A percentile compares a stretch with the other conserved stretches of the same genome.
phyloP scores from a whole-genome alignment of 345 rosid species.

The Anastatica hierochuntica region DNA sequence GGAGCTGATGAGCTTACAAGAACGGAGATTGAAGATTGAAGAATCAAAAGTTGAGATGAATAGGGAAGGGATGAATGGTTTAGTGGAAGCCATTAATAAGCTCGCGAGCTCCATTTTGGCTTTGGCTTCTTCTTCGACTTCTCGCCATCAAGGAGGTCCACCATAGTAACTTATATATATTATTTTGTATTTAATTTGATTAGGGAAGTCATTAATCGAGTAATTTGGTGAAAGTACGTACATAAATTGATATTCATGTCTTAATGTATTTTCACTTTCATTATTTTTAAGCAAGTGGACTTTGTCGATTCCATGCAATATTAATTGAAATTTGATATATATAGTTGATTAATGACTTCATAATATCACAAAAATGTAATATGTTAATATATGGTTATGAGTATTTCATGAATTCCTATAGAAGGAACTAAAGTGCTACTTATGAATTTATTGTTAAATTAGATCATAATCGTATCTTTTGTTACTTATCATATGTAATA shows the following conservation, averaged over 20 bases:
- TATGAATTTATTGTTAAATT: too few relatives aligned
- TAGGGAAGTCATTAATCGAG: conserved; percentile 18
- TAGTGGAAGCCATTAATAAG: conserved; percentile 72
- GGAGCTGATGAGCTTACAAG: conserved; percentile 52
- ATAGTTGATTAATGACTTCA: neutral
- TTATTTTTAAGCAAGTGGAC: neutral
- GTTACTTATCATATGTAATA: too few relatives aligned
- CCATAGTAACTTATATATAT: neutral
- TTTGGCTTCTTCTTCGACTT: conserved; percentile 40
- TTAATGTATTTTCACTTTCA: neutral
- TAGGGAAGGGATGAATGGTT: conserved; percentile 48
- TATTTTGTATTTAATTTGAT: conserved; percentile 5
- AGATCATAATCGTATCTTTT: too few relatives aligned
- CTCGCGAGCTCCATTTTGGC: conserved; percentile 73
- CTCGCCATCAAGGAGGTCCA: conserved; percentile 27
- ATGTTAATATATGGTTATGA: too few relatives aligned
- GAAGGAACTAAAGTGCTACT: too few relatives aligned
- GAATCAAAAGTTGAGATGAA: conserved; percentile 55
- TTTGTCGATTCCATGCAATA: conserved; percentile 12
- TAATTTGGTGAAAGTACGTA: conserved; percentile 2
- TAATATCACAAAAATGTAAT: too few relatives aligned
- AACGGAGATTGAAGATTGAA: conserved; percentile 60
- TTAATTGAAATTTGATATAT: conserved; percentile 8
- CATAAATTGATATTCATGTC: conserved; percentile 17
- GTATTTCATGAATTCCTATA: too few relatives aligned